Percentiles rank a stretch among this genome's conserved stretches.
phyloP scores from a whole-genome alignment of 495 filamentous ascomycete genomes.

The Trypethelium eluteriae region DNA sequence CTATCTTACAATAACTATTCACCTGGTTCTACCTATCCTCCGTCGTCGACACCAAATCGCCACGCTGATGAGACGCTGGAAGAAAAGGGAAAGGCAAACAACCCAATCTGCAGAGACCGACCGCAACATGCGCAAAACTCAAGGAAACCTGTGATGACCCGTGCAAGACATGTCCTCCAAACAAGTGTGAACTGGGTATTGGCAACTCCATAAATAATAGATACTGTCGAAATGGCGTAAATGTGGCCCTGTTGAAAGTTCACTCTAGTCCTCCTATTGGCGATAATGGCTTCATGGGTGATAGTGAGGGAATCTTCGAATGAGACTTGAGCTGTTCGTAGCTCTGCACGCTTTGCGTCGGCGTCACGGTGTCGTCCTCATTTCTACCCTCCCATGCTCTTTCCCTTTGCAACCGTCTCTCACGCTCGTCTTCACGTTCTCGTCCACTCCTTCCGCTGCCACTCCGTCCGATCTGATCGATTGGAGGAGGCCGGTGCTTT shows the following conservation, averaged over 20 bases:
- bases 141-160: background rate
- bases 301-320: constrained; percentile 40
- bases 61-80: constrained; percentile 16
- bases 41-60: constrained; percentile 9
- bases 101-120: background rate
- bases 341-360: constrained; percentile 20
- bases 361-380: constrained; percentile 27
- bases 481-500: constrained; percentile 12
- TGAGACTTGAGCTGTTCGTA: constrained; percentile 5
- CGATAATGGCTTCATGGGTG: constrained; percentile 63
- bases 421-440: constrained; percentile 10
- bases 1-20: background rate
- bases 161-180: background rate
- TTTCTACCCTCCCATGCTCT: constrained; percentile 17
- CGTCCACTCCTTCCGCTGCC: background rate
- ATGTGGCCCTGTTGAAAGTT: background rate
- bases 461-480: constrained; percentile 9
- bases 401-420: background rate
- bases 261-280: constrained; percentile 42
- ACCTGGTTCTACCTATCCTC: background rate
- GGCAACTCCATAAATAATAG: constrained; percentile 4
- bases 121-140: background rate
- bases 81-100: constrained; percentile 16
- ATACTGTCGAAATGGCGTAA: background rate
- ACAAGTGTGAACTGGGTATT: constrained; percentile 3